These are phyloP conservation scores for Grosmannia serpens DNA, from an alignment of 2,329 filamentous ascomycete genomes.

Conservation along the genomic window DNA sequence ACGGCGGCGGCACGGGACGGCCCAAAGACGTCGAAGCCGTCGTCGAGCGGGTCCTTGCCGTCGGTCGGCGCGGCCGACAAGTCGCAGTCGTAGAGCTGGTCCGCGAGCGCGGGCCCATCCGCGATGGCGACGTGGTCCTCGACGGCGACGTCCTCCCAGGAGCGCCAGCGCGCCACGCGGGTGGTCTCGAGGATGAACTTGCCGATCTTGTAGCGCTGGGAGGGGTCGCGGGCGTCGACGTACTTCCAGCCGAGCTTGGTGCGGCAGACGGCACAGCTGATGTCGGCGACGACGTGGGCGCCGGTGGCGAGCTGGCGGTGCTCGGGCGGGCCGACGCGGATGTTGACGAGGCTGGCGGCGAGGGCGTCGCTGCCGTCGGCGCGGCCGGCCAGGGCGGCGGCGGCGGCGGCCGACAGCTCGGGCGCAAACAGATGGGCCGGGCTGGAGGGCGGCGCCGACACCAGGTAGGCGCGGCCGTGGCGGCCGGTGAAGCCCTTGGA, in stretches of 20 bases:
- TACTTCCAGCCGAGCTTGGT: constrained; percentile 58
- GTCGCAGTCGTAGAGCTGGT: not conserved
- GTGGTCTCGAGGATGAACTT: constrained; percentile 57
- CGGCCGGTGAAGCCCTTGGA: constrained; percentile 56
- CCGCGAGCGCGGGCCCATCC: constrained; percentile 9
- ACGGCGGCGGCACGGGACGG: constrained; percentile 11
- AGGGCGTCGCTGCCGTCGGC: not conserved
- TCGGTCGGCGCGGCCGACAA: too few species aligned
- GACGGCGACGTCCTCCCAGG: constrained; percentile 37
- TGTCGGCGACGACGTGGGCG: constrained; percentile 52
- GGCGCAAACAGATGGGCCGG: constrained; percentile 9
- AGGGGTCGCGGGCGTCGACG: constrained; percentile 45
- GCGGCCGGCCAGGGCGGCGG: constrained; percentile 15
- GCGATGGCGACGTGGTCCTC: constrained; percentile 39
- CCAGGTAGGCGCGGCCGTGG: constrained; percentile 52
- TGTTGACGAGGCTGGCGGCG: constrained; percentile 34
- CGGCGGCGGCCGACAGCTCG: constrained; percentile 2
- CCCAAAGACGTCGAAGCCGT: constrained; percentile 10
- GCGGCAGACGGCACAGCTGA: constrained; percentile 43
- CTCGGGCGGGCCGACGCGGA: constrained; percentile 42
- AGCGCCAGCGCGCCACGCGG: constrained; percentile 38
- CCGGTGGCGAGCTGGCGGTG: constrained; percentile 50
- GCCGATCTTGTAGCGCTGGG: constrained; percentile 56
- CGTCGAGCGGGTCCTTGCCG: not conserved
- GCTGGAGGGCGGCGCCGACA: constrained; percentile 23